Base-by-base conservation (phyloP, 257 asterid species). In the Coffea eugenioides region DNA sequence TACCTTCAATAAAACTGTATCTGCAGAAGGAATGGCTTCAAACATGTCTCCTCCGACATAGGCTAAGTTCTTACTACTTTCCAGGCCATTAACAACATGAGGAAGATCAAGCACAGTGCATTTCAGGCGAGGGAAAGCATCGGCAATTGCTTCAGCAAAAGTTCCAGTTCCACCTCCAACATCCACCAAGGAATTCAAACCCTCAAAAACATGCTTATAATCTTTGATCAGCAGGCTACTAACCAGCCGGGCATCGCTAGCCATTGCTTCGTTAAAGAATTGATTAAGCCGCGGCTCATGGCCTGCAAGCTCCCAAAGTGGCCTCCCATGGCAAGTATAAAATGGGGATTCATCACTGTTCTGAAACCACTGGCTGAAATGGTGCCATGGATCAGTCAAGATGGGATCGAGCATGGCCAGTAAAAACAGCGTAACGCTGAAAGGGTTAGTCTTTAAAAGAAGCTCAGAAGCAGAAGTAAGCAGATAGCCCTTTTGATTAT, bases 1-100 rank as follows among this genome's bases (percentile, higher is more conserved):
- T 23, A 83, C 87, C 87, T 80, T 84, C 31, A 84, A 71, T 36
- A 84, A 45, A 43, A 77, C 43, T 7, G 85, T 82, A 68, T 86
- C 72, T 20, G 83, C 86, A 8, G 48, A 61, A 46, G 89, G 89
- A 69, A 85, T 59, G 13, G 2, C 70, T 64, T 69, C 80, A 27
- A 83, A 78, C 85, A 83, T 83, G 21, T 80, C 64, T 54, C 89
- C 89, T 5, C 43, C 39, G 16, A 83, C 76, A 69, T 36, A 69
- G 6, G 13, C 45, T 27, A 69, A 8, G 31, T 69, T 69, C 12
- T 18, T 23, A 39, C 8, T 49, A 36, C 70, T 64, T 18, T 36
- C 16, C 68, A 20, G 4, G 56, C 41, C 8, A 62, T 82, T 25
- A 79, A 85, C 39, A 16, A 77, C 27, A 25, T 41, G 80, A 15